Evolutionary conservation across 176 grass and related monocot genomes (phyloP), one percentile per base, ranked within the genome.

Genomic region (Phoenix dactylifera): DNA sequence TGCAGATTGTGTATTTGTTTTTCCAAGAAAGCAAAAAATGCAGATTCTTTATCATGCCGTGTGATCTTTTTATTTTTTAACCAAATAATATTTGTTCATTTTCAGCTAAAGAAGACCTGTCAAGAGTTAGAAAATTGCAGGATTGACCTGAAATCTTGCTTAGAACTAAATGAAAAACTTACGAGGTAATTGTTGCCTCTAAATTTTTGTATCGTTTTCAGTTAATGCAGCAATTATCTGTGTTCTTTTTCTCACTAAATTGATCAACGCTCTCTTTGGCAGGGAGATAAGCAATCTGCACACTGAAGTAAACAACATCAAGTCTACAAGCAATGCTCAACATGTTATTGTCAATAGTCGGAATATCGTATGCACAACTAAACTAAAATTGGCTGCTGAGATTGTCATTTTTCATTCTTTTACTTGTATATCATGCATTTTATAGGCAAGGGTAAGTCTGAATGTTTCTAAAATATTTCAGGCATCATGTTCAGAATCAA

Each of bases 161-260:
- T 91, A 77, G 81, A 83, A 69, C 79, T 86, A 72, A 97, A 91
- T 70, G 74, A 65, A 83, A 82, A 79, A 49, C 59, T 91, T 18
- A 88, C 80, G 59, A 88, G 93, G 93, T 97, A 75, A 62, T 19
- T 70, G 16, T 58, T 57, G 56, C 4, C 17, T 30, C 17, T 70
- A 19, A 15, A 23, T 62, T 4, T 60, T 17, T 39, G 17, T 16
- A 17, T 2, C 26, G 55, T 23, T 63, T 24, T 49, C 26, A 62
- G 16, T 54, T 22, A 32, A 44, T 44, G 35, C 35, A 44, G 35
- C 14, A 44, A 9, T 44, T 9, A 44, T 44, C 10, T 3, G 2
- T 44, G 35, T 44, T 44, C 35, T 5, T 44, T 44, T 44, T 44
- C 35, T 44, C 35, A 44, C 35, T 44, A 10, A 44, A 44, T 12